These are phyloP conservation scores for Claviceps pazoutovae DNA, from an alignment of 2,329 filamentous ascomycete genomes.

Conservation along the genomic window DNA sequence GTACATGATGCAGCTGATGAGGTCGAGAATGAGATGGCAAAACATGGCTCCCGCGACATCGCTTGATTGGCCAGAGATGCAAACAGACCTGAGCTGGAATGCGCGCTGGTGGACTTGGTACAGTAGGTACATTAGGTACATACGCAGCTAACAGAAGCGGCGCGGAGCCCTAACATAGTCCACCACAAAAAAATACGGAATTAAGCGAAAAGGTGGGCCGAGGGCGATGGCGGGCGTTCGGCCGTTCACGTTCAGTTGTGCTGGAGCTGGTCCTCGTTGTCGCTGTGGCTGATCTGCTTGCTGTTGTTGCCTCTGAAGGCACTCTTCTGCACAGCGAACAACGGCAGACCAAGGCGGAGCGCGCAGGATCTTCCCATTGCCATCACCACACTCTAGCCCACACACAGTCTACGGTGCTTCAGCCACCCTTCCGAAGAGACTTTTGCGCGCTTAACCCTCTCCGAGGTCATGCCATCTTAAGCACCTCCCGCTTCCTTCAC, in stretches of 20 bases:
- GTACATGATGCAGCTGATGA: no score
- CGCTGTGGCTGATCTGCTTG: no score
- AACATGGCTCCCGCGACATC: no score
- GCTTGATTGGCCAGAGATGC: neutral
- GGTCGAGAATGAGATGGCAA: no score
- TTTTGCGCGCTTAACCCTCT: slow-evolving; percentile 10
- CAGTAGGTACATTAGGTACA: no score
- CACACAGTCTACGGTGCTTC: slow-evolving; percentile 2
- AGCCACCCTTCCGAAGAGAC: slow-evolving; percentile 8
- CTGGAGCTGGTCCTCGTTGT: no score
- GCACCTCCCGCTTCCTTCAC: slow-evolving; percentile 16
- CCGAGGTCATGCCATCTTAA: slow-evolving; percentile 27
- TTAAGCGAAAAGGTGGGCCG: slow-evolving; percentile 10
- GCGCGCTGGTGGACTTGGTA: neutral
- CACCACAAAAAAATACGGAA: slow-evolving; percentile 14
- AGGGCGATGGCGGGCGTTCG: neutral
- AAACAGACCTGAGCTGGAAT: slow-evolving; percentile 1
- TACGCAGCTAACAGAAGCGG: neutral
- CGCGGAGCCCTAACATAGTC: slow-evolving; percentile 13
- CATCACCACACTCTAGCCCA: slow-evolving; percentile 5
- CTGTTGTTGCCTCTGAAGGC: neutral
- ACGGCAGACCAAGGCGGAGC: slow-evolving; percentile 3
- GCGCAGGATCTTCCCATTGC: slow-evolving; percentile 11
- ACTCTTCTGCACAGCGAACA: neutral
- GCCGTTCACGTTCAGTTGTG: neutral